Conservation (phyloP, 192 early-diverging fungal genomes). For the Podila clonocystis region DNA sequence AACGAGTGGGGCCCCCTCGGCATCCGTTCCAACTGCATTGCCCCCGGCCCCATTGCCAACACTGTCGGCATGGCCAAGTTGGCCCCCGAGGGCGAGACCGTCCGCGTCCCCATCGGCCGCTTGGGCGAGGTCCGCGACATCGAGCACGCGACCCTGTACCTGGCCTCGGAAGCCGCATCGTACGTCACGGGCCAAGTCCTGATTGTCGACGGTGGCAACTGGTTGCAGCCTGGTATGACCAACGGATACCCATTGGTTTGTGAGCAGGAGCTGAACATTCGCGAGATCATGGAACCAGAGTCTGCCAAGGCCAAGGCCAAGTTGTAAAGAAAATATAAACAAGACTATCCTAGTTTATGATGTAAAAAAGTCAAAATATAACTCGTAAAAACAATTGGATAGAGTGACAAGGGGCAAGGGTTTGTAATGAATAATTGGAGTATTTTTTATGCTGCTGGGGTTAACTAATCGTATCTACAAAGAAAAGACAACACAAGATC, state of each 20-base stretch:
- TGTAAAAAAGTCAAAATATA: background rate
- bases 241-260: constrained; percentile 42
- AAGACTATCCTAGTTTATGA: background rate
- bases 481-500: background rate
- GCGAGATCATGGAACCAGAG: constrained; percentile 46
- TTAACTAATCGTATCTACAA: background rate
- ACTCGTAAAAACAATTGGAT: background rate
- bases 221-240: constrained; percentile 51
- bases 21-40: constrained; percentile 75
- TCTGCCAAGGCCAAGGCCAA: constrained; percentile 26
- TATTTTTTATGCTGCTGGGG: background rate
- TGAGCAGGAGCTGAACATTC: constrained; percentile 47
- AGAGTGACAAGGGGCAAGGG: too few species aligned
- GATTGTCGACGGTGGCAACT: constrained; percentile 71
- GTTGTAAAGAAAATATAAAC: constrained; percentile 8
- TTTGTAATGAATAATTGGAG: background rate
- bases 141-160: constrained; percentile 73
- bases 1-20: constrained; percentile 79
- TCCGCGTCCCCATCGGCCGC: constrained; percentile 38
- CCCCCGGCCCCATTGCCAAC: constrained; percentile 67
- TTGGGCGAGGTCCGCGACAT: constrained; percentile 70
- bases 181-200: constrained; percentile 66
- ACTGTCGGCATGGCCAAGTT: constrained; percentile 55
- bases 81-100: constrained; percentile 22
- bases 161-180: constrained; percentile 69